Percentiles rank a stretch among this genome's conserved stretches.
Conservation (phyloP, 306 rosid species). For the Luffa aegyptiaca region DNA sequence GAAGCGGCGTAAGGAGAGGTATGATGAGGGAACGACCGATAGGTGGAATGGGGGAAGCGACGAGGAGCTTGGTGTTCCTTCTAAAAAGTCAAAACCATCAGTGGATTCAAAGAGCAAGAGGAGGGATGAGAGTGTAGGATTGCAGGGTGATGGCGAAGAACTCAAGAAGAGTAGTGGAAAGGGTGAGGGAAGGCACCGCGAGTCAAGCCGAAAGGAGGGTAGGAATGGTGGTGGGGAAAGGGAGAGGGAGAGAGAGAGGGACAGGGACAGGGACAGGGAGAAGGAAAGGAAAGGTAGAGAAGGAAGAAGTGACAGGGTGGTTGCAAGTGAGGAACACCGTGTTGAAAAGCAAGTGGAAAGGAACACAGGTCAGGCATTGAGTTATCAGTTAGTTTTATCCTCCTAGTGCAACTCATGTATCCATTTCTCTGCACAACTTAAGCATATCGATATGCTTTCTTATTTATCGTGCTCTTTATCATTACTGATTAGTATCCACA, state of each 20-base stretch:
- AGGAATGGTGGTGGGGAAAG: slow-evolving; percentile 47
- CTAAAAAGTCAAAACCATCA: slow-evolving; percentile 45
- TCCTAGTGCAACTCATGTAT: background rate
- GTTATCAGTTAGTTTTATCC: background rate
- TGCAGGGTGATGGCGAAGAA: slow-evolving; percentile 59
- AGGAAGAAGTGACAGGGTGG: slow-evolving; percentile 49
- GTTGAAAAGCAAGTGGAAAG: slow-evolving; percentile 44
- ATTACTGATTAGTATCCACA: background rate
- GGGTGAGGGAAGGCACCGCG: slow-evolving; percentile 74
- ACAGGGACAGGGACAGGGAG: slow-evolving; percentile 58
- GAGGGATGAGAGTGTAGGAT: slow-evolving; percentile 59
- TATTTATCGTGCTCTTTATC: background rate
- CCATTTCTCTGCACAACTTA: background rate
- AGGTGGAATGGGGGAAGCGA: slow-evolving; percentile 96
- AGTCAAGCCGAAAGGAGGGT: slow-evolving; percentile 64
- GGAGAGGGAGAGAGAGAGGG: slow-evolving; percentile 48
- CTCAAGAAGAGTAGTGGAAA: slow-evolving; percentile 62
- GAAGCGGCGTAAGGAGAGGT: slow-evolving; percentile 72
- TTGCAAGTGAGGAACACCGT: slow-evolving; percentile 53
- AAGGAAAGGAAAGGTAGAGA: slow-evolving; percentile 68
- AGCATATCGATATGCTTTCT: background rate
- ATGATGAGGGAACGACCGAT: slow-evolving; percentile 53
- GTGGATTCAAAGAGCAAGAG: slow-evolving; percentile 73
- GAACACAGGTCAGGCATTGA: slow-evolving; percentile 63
- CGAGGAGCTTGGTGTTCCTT: slow-evolving; percentile 48